A percentile compares a stretch with the other conserved stretches of the same genome.
phyloP scores from a whole-genome alignment of 306 rosid species.

The Mimosa pudica region DNA sequence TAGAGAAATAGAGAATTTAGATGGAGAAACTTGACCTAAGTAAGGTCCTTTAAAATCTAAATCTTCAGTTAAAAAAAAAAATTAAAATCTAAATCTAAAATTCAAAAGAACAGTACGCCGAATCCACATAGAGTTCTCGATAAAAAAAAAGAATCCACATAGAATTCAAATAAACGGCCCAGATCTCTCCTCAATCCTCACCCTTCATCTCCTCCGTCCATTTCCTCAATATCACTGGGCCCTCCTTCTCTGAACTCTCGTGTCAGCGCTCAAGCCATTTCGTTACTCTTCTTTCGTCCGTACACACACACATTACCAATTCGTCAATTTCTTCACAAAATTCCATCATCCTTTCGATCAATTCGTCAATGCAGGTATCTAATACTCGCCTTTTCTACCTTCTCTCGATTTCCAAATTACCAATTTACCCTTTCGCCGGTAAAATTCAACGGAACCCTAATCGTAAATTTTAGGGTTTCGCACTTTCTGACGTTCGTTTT shows the following conservation, averaged over 20 bases:
- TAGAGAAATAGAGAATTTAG: no score
- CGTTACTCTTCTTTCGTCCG: conserved; percentile 11
- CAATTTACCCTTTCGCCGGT: conserved; percentile 26
- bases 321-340: conserved; percentile 28
- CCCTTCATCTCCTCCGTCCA: conserved; percentile 6
- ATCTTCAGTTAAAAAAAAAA: no score
- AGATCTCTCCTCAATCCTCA: conserved; percentile 29
- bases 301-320: neutral
- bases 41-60: no score
- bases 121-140: no score
- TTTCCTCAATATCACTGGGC: conserved; percentile 44
- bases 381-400: conserved; percentile 25
- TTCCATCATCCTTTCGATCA: conserved; percentile 48
- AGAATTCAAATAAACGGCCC: conserved; percentile 36
- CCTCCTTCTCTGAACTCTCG: conserved; percentile 48
- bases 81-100: no score
- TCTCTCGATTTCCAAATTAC: conserved; percentile 13
- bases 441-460: conserved; percentile 57
- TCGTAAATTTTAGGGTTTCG: conserved; percentile 33
- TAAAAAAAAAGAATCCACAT: no score
- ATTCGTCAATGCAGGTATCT: conserved; percentile 67
- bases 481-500: conserved; percentile 3
- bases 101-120: no score
- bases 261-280: conserved; percentile 31
- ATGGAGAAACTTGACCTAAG: no score